Percentiles rank a stretch among this genome's conserved stretches.
Conservation (phyloP, 768 basidiomycete genomes). For the Xerocomus potaroensis region DNA sequence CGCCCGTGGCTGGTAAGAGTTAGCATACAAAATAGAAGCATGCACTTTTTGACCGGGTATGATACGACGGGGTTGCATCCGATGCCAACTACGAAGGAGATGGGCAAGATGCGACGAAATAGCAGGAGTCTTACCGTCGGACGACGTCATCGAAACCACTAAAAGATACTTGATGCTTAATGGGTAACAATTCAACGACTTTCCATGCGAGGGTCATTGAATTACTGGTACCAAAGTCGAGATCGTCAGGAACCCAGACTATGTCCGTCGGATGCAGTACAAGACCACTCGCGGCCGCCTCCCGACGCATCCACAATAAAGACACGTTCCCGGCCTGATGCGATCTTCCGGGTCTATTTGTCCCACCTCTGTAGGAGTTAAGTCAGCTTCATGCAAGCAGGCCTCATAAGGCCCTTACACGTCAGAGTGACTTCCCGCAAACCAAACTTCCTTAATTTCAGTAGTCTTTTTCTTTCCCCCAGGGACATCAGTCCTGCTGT, state of each 20-base stretch:
- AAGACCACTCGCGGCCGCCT: slow-evolving; percentile 26
- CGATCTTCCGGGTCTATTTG: slow-evolving; percentile 17
- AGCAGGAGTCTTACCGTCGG: slow-evolving; percentile 11
- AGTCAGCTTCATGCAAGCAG: background rate
- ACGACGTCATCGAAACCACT: slow-evolving; percentile 14
- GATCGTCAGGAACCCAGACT: slow-evolving; percentile 26
- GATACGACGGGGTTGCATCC: slow-evolving; percentile 22
- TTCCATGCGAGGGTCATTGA: slow-evolving; percentile 19
- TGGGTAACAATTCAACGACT: slow-evolving; percentile 19
- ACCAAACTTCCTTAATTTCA: slow-evolving; percentile 66
- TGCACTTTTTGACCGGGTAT: slow-evolving; percentile 27
- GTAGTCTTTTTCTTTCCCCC: background rate
- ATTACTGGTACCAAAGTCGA: slow-evolving; percentile 19
- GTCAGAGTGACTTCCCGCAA: slow-evolving; percentile 45
- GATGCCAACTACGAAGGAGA: slow-evolving; percentile 10
- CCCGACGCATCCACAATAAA: slow-evolving; percentile 32
- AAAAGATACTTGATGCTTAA: slow-evolving; percentile 22
- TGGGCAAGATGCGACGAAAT: background rate
- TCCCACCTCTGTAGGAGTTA: slow-evolving; percentile 17
- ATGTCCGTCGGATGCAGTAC: slow-evolving; percentile 23
- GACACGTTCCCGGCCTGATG: slow-evolving; percentile 25
- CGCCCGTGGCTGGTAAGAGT: slow-evolving; percentile 16
- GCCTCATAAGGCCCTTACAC: slow-evolving; percentile 14
- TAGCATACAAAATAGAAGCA: slow-evolving; percentile 21
- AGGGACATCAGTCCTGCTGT: background rate